Evolutionary conservation across 805 yeast genomes (phyloP), one percentile per base, ranked within the genome.

Genomic region (Teunomyces aglyptinius): DNA sequence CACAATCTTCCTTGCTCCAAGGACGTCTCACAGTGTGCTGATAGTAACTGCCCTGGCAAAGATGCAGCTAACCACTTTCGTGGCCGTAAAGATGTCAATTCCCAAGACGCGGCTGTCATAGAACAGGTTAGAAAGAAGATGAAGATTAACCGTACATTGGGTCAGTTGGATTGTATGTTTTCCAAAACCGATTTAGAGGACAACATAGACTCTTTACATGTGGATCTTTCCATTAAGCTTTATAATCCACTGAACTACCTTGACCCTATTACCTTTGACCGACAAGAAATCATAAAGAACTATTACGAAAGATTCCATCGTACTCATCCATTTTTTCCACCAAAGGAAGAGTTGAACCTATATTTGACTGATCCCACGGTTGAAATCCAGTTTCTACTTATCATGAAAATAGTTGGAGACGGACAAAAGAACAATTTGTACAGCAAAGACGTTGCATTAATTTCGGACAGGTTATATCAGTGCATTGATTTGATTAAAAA

Each of bases 241-340:
- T 22, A 41, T 16, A 47, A 47, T 32, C 6, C 34, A 19, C 50
- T 55, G 41, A 50, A 68, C 28, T 42, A 61, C 5, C 56, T 58
- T 5, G 46, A 60, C 3, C 55, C 67, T 8, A 48, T 62, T 13
- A 38, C 19, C 20, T 22, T 24, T 20, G 40, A 50, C 32, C 29
- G 15, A 18, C 40, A 43, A 6, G 29, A 13, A 13, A 44, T 50
- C 26, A 7, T 52, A 6, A 51, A 59, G 18, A 49, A 57, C 3
- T 77, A 69, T 49, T 77, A 73, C 49, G 46, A 55, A 2, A 52
- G 51, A 24, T 73, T 76, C 49, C 77, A 78, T 49, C 49, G 50
- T 19, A 54, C 71, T 2, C 82, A 78, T 53, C 83, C 83, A 1
- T 62, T 78, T 26, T 57, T 78, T 46, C 81, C 83, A 0, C 68